Percentiles rank a stretch among this genome's conserved stretches.
Conservation (phyloP, 2,329 filamentous ascomycete species). For the Incumbomyces delicatus region DNA sequence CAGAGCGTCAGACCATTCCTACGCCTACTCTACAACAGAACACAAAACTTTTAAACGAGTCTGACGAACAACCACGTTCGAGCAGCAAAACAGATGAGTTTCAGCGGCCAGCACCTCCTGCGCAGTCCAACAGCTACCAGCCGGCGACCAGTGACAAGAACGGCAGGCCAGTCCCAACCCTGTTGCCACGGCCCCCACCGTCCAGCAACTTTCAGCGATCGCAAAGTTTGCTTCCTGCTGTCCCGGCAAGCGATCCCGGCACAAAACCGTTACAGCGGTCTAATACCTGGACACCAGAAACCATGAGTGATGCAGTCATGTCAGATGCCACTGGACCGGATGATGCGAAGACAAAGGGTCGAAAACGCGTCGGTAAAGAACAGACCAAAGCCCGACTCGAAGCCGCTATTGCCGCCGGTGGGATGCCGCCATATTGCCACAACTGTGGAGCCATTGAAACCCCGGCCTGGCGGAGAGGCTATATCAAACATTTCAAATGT, state of each 20-base stretch:
- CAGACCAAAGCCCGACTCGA: slow-evolving; percentile 48
- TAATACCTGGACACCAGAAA: slow-evolving; percentile 34
- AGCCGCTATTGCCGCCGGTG: slow-evolving; percentile 59
- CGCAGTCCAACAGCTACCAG: not conserved
- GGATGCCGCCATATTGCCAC: slow-evolving; percentile 77
- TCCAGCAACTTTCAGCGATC: not conserved
- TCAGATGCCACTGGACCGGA: slow-evolving; percentile 28
- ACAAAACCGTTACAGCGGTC: slow-evolving; percentile 33
- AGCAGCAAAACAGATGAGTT: not conserved
- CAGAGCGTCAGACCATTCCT: slow-evolving; percentile 7
- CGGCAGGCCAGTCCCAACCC: slow-evolving; percentile 2
- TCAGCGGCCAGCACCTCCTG: slow-evolving; percentile 1
- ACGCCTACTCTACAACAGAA: not conserved
- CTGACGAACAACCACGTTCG: not conserved
- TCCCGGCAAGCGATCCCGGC: slow-evolving; percentile 45
- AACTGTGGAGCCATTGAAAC: slow-evolving; percentile 96
- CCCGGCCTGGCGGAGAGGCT: slow-evolving; percentile 90
- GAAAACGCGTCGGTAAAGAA: slow-evolving; percentile 58
- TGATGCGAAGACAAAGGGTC: slow-evolving; percentile 35
- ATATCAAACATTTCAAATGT: slow-evolving; percentile 64
- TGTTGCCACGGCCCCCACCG: slow-evolving; percentile 15
- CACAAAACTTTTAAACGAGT: not conserved
- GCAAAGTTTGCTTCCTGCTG: slow-evolving; percentile 16
- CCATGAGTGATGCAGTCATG: slow-evolving; percentile 34
- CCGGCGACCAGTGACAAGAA: not conserved